Percentiles rank a stretch among this genome's conserved stretches.
Conservation (phyloP, 202 grass and related monocot genomes). For the Digitaria exilis region DNA sequence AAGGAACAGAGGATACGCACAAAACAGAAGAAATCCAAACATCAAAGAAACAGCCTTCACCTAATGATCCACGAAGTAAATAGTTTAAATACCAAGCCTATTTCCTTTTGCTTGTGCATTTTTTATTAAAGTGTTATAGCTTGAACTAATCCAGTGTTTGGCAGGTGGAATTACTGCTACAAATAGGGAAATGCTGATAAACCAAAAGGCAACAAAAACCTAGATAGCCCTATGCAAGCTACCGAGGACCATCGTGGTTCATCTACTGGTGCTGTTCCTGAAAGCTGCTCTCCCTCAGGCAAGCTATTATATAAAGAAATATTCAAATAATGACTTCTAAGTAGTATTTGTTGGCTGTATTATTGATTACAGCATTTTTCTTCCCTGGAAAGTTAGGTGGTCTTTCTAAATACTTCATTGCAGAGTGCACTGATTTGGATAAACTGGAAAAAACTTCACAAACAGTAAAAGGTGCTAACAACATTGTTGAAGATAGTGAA, state of each 20-base stretch:
- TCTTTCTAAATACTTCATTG: constrained; percentile 25
- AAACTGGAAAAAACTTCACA: constrained; percentile 89
- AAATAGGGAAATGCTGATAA: constrained; percentile 37
- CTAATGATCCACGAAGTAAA: constrained; percentile 43
- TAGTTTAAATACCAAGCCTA: not conserved
- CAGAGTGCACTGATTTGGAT: constrained; percentile 76
- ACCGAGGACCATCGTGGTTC: constrained; percentile 39
- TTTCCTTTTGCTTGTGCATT: not conserved
- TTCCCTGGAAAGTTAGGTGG: not conserved
- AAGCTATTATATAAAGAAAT: constrained; percentile 25
- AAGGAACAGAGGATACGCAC: constrained; percentile 34
- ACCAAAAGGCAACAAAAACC: constrained; percentile 34
- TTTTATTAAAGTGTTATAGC: not conserved
- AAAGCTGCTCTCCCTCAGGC: constrained; percentile 49
- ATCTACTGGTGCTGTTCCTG: constrained; percentile 46
- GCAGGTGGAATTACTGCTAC: constrained; percentile 49
- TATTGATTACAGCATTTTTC: constrained; percentile 8
- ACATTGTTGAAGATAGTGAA: constrained; percentile 73
- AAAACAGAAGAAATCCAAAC: constrained; percentile 41
- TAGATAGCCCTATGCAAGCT: constrained; percentile 16
- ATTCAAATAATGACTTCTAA: constrained; percentile 10
- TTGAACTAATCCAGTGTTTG: constrained; percentile 27
- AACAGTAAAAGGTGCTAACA: constrained; percentile 78
- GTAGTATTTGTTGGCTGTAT: constrained; percentile 11
- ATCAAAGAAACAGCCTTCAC: constrained; percentile 40